Evolutionary conservation across 2,329 filamentous ascomycete genomes (phyloP), one percentile per base, ranked within the genome.

Genomic region (Phaeoacremonium minimum): DNA sequence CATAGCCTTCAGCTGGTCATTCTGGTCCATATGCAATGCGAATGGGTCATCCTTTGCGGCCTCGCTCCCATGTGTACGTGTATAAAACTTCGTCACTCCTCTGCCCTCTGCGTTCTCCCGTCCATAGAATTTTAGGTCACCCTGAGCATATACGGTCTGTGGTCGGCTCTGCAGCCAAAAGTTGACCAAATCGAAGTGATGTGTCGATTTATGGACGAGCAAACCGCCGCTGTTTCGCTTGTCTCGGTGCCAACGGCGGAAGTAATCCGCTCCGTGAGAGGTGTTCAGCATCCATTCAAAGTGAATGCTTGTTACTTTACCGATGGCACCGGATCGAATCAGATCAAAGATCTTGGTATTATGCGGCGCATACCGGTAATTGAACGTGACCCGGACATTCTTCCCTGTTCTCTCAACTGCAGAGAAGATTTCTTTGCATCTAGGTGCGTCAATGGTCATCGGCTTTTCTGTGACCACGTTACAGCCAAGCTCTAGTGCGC

Each of bases 201-300:
- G 77, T 5, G 75, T 81, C 15, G 73, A 75, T 51, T 81, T 81
- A 54, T 81, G 77, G 18, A 81, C 74, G 4, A 79, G 56, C 20
- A 81, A 55, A 2, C 75, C 75, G 11, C 77, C 77, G 38, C 68
- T 73, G 55, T 80, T 81, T 17, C 65, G 62, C 58, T 74, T 75
- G 50, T 80, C 73, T 11, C 76, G 69, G 48, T 81, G 77, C 77
- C 77, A 81, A 8, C 77, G 74, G 3, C 77, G 70, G 55, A 80
- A 79, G 56, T 77, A 80, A 50, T 81, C 77, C 3, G 76, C 74
- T 13, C 76, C 76, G 48, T 80, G 77, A 13, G 68, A 68, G 6
- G 75, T 79, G 52, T 81, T 75, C 32, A 81, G 68, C 59, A 79
- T 67, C 77, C 77, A 81, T 54, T 81, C 76, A 38, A 81, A 79